Evolutionary conservation across 129 eudicot species (phyloP), one percentile per base, ranked within the genome.

Genomic region (Cynara cardunculus): DNA sequence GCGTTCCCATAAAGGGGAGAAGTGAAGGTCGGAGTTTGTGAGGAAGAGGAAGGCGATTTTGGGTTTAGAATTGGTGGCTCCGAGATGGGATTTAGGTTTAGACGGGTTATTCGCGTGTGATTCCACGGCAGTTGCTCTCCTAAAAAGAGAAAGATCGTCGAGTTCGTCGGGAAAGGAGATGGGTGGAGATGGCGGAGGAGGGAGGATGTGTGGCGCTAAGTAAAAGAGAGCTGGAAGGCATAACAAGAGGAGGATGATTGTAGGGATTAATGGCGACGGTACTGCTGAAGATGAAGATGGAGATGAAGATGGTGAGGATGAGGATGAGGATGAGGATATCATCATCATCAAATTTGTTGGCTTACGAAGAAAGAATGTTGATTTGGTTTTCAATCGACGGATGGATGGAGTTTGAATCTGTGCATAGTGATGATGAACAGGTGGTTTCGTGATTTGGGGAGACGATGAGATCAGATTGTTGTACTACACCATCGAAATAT

Each of bases 31-130:
- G 35, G 97, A 67, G 84, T 95, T 95, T 5, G 99, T 95, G 46
- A 95, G 85, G 68, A 95, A 95, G 3, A 95, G 85, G 85, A 95
- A 95, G 39, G 97, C 99, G 87, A 95, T 90, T 41, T 92, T 96
- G 85, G 96, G 94, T 37, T 76, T 72, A 26, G 85, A 84, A 70
- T 85, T 83, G 34, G 91, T 83, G 73, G 92, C 0, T 65, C 92
- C 93, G 66, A 94, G 87, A 25, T 79, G 94, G n/a, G 87, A 81
- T 49, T 83, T 85, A 72, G 85, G 83, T 72, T 25, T 82, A 79
- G 69, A 78, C 12, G 82, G 74, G 73, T 62, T 25, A 85, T 19
- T 35, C 81, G 13, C 75, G 79, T 30, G 79, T 26, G 83, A 32
- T 27, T 80, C 85, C 21, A 84, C 67, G 72, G 86, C 62, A 62